Percentiles rank a stretch among this genome's conserved stretches.
These are phyloP conservation scores for Fraxinus nigra DNA, from an alignment of 305 asterid genomes.

Conservation along the genomic window DNA sequence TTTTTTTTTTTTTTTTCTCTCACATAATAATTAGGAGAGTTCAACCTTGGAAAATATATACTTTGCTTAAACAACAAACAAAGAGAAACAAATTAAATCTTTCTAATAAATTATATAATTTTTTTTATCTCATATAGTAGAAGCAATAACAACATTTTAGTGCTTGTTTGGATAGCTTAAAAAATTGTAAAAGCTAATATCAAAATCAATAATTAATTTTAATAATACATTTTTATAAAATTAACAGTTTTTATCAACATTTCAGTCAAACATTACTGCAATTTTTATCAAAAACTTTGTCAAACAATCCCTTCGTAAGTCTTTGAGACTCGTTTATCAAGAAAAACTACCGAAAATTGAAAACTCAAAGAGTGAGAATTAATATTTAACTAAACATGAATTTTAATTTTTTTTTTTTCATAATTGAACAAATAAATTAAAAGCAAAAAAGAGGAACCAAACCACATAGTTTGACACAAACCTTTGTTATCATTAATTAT, in stretches of 20 bases:
- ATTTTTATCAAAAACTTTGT: no score
- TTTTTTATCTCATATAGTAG: neutral
- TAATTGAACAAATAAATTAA: neutral
- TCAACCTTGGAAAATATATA: neutral
- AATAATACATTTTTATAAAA: no score
- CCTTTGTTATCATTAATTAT: neutral
- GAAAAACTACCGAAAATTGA: neutral
- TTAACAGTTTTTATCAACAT: no score
- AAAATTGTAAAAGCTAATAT: no score
- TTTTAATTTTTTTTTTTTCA: no score
- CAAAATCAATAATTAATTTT: no score
- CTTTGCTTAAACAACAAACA: neutral
- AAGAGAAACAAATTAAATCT: neutral
- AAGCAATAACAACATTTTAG: no score
- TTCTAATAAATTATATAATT: no score
- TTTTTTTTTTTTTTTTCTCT: neutral
- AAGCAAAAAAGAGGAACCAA: constrained; percentile 11
- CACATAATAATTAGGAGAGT: neutral
- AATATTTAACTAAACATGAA: neutral
- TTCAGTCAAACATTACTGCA: no score
- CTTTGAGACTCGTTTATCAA: neutral
- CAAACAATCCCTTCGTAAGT: neutral
- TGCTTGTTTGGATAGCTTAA: neutral
- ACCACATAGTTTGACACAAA: constrained; percentile 19
- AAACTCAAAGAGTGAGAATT: neutral